phyloP scores from a whole-genome alignment of 2,329 filamentous ascomycete genomes.

The Colletotrichum spinosum region DNA sequence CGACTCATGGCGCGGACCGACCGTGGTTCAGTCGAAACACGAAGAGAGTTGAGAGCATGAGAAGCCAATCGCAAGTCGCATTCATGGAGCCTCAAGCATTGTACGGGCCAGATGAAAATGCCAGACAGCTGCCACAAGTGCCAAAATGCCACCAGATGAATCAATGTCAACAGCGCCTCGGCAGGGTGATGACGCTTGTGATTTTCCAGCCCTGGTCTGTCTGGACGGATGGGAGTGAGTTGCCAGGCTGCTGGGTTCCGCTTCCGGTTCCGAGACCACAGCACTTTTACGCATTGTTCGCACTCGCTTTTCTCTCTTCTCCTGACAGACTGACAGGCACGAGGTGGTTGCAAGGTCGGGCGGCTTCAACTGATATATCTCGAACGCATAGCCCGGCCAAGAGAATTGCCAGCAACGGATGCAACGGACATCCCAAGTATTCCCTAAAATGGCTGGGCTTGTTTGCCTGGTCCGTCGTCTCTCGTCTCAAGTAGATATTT shows the following conservation, averaged over 20 bases:
- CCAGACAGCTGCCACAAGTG: constrained; percentile 11
- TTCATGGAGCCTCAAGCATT: constrained; percentile 5
- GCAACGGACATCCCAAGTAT: constrained; percentile 16
- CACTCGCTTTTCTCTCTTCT: constrained; percentile 14
- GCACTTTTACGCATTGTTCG: background rate
- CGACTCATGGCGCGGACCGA: constrained; percentile 14
- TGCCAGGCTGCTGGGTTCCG: constrained; percentile 18
- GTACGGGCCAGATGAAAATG: background rate
- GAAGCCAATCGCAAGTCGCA: constrained; percentile 25
- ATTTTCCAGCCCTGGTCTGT: background rate
- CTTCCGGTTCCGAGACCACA: background rate
- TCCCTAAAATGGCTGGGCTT: background rate
- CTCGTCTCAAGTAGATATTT: background rate
- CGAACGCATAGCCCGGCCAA: constrained; percentile 11
- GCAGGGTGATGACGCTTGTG: constrained; percentile 9
- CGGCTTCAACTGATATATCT: constrained; percentile 14
- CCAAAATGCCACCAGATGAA: constrained; percentile 7
- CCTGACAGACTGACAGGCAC: constrained; percentile 5
- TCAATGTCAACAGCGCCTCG: background rate
- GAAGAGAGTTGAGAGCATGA: constrained; percentile 18
- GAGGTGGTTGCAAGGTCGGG: background rate
- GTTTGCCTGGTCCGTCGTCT: background rate
- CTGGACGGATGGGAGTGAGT: constrained; percentile 1
- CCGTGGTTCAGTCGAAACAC: constrained; percentile 31
- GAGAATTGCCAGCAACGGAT: background rate